These are phyloP conservation scores for Pisolithus orientalis DNA, from an alignment of 768 basidiomycete species.

Conservation along the genomic window DNA sequence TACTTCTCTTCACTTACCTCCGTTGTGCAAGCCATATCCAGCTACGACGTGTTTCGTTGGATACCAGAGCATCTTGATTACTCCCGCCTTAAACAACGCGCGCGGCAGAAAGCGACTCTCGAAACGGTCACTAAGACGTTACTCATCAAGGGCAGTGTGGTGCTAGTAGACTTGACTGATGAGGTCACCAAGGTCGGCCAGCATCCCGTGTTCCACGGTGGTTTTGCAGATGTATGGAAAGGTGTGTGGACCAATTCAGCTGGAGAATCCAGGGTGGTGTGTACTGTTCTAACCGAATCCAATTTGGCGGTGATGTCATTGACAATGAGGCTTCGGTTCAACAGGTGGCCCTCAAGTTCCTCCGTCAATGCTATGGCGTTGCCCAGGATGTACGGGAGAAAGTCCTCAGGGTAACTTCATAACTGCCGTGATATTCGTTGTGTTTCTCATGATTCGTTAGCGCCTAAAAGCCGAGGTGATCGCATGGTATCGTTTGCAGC, in stretches of 20 bases:
- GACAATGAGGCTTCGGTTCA: neutral
- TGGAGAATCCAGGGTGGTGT: conserved; percentile 26
- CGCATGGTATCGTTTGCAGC: conserved; percentile 53
- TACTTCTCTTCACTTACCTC: conserved; percentile 51
- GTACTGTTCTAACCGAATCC: neutral
- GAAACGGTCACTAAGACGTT: conserved; percentile 52
- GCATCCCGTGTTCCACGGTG: conserved; percentile 45
- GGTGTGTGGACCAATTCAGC: conserved; percentile 46
- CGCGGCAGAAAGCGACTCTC: conserved; percentile 48
- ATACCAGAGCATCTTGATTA: conserved; percentile 48
- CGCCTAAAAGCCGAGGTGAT: conserved; percentile 50
- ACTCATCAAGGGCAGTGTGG: conserved; percentile 42
- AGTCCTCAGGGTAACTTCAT: conserved; percentile 37
- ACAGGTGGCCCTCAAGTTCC: conserved; percentile 53
- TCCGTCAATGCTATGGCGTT: conserved; percentile 43
- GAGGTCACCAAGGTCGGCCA: conserved; percentile 43
- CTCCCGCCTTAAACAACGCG: conserved; percentile 48
- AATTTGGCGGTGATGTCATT: neutral
- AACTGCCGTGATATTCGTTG: neutral
- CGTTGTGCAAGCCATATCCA: conserved; percentile 45
- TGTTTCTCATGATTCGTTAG: conserved; percentile 23
- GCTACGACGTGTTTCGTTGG: conserved; percentile 55
- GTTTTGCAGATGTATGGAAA: conserved; percentile 60
- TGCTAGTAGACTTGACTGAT: conserved; percentile 51
- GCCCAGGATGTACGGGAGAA: conserved; percentile 46